Conservation (phyloP, 2,329 filamentous ascomycete species). For the Clonostachys rosea region DNA sequence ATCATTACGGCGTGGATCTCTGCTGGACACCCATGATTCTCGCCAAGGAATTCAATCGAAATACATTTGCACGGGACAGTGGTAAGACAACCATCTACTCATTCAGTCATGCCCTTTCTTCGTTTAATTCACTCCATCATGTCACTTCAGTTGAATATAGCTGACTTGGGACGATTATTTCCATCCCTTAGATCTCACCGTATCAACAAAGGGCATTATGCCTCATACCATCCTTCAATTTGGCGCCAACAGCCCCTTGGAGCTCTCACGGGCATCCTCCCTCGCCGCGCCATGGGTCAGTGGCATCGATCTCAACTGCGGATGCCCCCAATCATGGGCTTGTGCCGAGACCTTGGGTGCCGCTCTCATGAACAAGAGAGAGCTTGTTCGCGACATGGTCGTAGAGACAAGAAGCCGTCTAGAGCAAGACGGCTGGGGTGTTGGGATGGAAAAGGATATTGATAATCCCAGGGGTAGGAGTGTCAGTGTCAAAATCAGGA, state of each 20-base stretch:
- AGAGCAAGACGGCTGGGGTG: conserved; percentile 45
- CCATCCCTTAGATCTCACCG: conserved; percentile 47
- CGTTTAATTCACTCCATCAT: neutral
- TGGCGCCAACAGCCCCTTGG: conserved; percentile 55
- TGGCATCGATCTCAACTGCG: conserved; percentile 69
- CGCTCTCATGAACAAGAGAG: conserved; percentile 61
- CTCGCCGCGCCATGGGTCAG: conserved; percentile 57
- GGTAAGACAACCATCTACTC: conserved; percentile 28
- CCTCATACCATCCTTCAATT: conserved; percentile 65
- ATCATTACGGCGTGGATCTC: conserved; percentile 60
- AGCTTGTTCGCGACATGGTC: conserved; percentile 64
- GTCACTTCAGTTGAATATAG: neutral
- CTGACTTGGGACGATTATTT: neutral
- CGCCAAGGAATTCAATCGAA: conserved; percentile 65
- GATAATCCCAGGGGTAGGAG: conserved; percentile 42
- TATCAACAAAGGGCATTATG: conserved; percentile 45
- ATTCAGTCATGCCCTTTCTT: neutral
- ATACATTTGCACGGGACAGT: conserved; percentile 52
- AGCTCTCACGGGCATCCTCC: conserved; percentile 57
- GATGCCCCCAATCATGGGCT: conserved; percentile 70
- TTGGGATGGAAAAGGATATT: conserved; percentile 35
- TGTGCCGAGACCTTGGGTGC: conserved; percentile 64
- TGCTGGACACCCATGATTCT: conserved; percentile 71
- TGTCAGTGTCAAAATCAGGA: conserved; percentile 67
- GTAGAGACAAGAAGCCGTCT: conserved; percentile 49